Conservation (phyloP, 2,329 filamentous ascomycete species). For the Ophiocordyceps camponoti-floridani region DNA sequence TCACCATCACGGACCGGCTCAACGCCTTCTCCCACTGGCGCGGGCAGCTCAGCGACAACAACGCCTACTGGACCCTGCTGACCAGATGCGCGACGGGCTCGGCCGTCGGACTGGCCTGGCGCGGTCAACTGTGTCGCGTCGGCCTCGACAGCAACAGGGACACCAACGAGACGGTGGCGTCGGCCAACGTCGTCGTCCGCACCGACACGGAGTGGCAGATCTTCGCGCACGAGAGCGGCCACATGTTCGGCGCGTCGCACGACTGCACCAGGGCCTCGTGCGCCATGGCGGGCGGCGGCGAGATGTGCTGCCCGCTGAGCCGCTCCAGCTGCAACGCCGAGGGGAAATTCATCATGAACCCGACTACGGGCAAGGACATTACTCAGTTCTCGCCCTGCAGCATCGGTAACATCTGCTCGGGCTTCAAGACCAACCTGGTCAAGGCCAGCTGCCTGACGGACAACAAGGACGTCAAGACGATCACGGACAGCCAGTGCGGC, state of each 20-base stretch:
- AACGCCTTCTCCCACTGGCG: conserved; percentile 85
- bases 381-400: conserved; percentile 72
- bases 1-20: conserved; percentile 57
- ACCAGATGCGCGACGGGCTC: conserved; percentile 65
- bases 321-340: conserved; percentile 51
- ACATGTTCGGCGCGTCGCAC: conserved; percentile 91
- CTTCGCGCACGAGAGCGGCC: conserved; percentile 83
- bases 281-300: conserved; percentile 38
- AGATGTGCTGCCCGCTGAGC: conserved; percentile 66
- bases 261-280: conserved; percentile 50
- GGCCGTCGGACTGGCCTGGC: conserved; percentile 84
- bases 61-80: conserved; percentile 86
- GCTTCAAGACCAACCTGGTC: conserved; percentile 57
- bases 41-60: conserved; percentile 55
- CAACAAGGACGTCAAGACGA: conserved; percentile 68
- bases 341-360: conserved; percentile 88
- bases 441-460: conserved; percentile 59
- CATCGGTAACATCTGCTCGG: conserved; percentile 86
- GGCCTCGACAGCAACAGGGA: conserved; percentile 28
- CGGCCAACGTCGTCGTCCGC: conserved; percentile 76
- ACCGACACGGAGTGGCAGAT: conserved; percentile 85
- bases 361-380: conserved; percentile 58
- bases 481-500: conserved; percentile 72
- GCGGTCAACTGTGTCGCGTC: conserved; percentile 66
- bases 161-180: conserved; percentile 55